Base-by-base conservation (phyloP, 768 basidiomycete species). In the Rhizopogon sp. region DNA sequence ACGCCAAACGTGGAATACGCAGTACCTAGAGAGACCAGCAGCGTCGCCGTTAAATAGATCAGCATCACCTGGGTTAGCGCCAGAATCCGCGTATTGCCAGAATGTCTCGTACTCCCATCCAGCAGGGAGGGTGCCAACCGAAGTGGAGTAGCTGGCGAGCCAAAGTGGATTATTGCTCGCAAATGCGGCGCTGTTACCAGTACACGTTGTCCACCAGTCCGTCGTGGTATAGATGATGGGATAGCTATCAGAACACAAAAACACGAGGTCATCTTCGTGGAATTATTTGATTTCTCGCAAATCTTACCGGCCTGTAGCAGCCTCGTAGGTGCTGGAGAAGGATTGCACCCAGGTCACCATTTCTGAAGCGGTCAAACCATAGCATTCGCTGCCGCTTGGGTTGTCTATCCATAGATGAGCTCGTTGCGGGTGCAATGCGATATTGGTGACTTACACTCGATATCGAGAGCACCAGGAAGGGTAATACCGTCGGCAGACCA, bases 191-290 rank as follows among this genome's bases (percentile, higher is more conserved):
- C 76, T 81, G 64, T 84, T 81, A 0, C 80, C 83, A 2, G 86
- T 87, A 65, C 86, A 88, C 8, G 73, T 75, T 9, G 60, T 79
- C 86, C 86, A 88, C 85, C 85, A 87, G 64, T 78, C 72, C 10
- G 82, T 84, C 3, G 80, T 83, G 29, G 81, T 81, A 59, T 86
- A 86, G 54, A 85, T 83, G 40, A 80, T 81, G 39, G 76, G 78
- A 57, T 70, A 78, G 25, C 79, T 77, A 55, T 28, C 40, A 51
- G 17, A 25, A 16, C 45, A 6, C 45, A 22, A 28, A 47, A n/a
- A 28, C 3, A 25, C 3, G 29, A 28, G 44, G 43, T 58, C 13
- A 49, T 54, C 49, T 5, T 10, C 28, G 31, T 55, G 5, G 3
- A 42, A 33, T 40, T 40, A 35, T 10, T 31, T 3, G 20, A 37